Evolutionary conservation across 2,329 filamentous ascomycete species (phyloP), one percentile per base, ranked within the genome.

Genomic region (Stachybotrys echinatus): DNA sequence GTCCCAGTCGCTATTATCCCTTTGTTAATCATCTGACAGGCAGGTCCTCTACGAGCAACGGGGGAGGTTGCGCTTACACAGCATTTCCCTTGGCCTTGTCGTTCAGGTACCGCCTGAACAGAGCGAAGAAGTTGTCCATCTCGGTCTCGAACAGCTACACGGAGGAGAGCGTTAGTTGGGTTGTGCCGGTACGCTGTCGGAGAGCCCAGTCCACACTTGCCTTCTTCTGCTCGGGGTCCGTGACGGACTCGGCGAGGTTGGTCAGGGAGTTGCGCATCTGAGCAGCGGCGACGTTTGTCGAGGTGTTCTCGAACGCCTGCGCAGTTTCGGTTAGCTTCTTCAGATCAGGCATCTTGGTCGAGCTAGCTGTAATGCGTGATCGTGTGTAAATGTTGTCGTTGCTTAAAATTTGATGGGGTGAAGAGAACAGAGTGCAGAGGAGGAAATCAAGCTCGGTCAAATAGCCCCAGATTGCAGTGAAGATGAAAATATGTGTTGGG

Each of bases 101-200:
- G 70, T 96, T 96, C 56, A 99, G 79, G 75, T 96, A 99, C 74
- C 94, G 85, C 68, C 94, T 88, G 87, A 99, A 99, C 55, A 99
- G 87, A 54, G 91, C 87, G 69, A 99, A 99, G 81, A 99, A 99
- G 85, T 99, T 99, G 83, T 99, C 94, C 92, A 96, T 97, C 76
- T 99, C 92, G 5, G 92, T 95, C 77, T 97, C 92, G 72, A 97
- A 97, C 59, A 95, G 84, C 89, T 89, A 59, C 60, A 45, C 20
- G 10, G n/a, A 18, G 21, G 27, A n/a, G n/a, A n/a, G n/a, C n/a
- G 50, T 58, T 49, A 53, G 52, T 23, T 47, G 12, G n/a, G 5
- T 18, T 23, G 12, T 23, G 23, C 10, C 12, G 6, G 7, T 38
- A 39, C 18, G 19, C 5, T 17, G 20, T 14, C 14, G 42, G 40